phyloP scores from a whole-genome alignment of 202 grass and related monocot genomes.

The Cymbopogon flexuosus region DNA sequence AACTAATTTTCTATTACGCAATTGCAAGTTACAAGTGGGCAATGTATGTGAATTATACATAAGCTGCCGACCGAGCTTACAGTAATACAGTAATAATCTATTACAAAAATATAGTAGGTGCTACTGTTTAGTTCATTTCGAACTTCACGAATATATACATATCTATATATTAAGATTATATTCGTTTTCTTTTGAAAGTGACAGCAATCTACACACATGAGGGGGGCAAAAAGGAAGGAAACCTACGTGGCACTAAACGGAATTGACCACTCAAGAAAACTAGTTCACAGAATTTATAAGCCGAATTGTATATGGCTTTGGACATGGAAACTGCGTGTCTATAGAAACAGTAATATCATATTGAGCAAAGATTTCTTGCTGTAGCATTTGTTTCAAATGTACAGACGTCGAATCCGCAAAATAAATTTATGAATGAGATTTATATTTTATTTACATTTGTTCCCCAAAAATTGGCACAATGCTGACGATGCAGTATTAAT shows the following conservation, averaged over 20 bases:
- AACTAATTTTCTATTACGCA: not conserved
- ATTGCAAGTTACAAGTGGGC: not conserved
- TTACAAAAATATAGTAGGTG: not conserved
- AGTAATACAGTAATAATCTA: not conserved
- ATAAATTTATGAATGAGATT: not conserved
- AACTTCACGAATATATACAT: not conserved
- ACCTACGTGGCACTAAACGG: not conserved
- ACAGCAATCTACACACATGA: not conserved
- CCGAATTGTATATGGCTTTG: not conserved
- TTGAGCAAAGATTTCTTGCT: not conserved
- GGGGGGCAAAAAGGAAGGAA: constrained; percentile 13
- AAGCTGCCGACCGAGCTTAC: not conserved
- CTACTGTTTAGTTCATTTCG: not conserved
- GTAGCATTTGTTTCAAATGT: not conserved
- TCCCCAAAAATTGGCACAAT: not conserved
- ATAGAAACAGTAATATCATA: not conserved
- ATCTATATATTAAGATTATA: not conserved
- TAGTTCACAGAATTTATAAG: not conserved
- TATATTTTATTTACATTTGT: not conserved
- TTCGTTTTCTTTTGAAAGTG: constrained; percentile 1
- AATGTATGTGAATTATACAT: not conserved
- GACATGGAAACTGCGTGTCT: not conserved
- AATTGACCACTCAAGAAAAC: constrained; percentile 18
- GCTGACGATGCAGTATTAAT: not conserved
- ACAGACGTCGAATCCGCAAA: not conserved